Evolutionary conservation across 805 yeast species (phyloP), one percentile per base, ranked within the genome.

Genomic region (Cyberlindnera veronae): DNA sequence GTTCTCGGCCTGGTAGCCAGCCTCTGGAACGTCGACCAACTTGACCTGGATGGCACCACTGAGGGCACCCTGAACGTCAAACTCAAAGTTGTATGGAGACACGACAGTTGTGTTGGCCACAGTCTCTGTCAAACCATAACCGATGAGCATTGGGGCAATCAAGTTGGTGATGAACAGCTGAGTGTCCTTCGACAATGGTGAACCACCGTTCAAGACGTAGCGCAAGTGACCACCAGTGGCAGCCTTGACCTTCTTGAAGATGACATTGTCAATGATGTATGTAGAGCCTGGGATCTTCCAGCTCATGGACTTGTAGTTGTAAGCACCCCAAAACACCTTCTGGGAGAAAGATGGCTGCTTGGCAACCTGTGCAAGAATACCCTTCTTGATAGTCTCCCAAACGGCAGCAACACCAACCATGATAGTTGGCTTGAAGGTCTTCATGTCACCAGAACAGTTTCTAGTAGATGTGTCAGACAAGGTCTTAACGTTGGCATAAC

Each of bases 321-420:
- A 88, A 9, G 95, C 91, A 21, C 78, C 72, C 98, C 99, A 93
- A 62, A 93, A 93, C 32, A 91, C 57, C 61, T 77, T 84, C 66
- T 88, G 95, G 23, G 76, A 72, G 18, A 81, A 53, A 13, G 77
- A 54, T 14, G 95, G 84, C 55, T 72, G 71, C 55, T 78, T 74
- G 50, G 72, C 69, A 50, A 93, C 76, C 67, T 90, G 89, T 40
- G 76, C 76, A 43, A 87, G 46, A 44, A 93, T 84, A 44, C 99
- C 99, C 71, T 93, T 93, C 64, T 90, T 84, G 46, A 93, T 87
- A 28, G 84, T 74, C 71, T 93, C 99, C 95, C 96, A 93, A 38
- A 93, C 97, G 5, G 98, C 96, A 14, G 97, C 97, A 42, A 93
- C 99, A 64, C 96, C 99, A 50, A 89, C 96, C 96, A 93, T 85